A percentile compares a stretch with the other conserved stretches of the same genome.
phyloP scores from a whole-genome alignment of 2,329 filamentous ascomycete genomes.

The Hortaea sp. region DNA sequence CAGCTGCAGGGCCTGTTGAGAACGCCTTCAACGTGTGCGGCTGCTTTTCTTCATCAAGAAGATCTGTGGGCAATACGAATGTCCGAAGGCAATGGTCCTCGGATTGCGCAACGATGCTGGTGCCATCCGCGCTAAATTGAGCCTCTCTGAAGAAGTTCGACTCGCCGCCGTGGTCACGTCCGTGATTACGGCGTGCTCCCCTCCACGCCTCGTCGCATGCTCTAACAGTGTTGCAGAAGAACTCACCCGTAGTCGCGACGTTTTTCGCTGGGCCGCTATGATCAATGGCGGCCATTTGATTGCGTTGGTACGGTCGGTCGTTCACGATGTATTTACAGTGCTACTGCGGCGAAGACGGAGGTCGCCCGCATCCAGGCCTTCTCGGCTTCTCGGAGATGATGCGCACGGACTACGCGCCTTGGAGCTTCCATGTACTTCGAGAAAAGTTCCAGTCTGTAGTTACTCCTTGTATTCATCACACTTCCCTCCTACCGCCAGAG shows the following conservation, averaged over 20 bases:
- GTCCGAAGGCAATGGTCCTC: conserved; percentile 42
- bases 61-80: conserved; percentile 43
- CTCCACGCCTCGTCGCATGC: not conserved
- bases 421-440: not conserved
- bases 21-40: conserved; percentile 36
- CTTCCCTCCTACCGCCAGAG: not conserved
- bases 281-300: not conserved
- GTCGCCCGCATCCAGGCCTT: not conserved
- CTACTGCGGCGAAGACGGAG: not conserved
- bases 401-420: not conserved
- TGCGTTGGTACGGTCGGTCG: too few species aligned
- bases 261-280: conserved; percentile 2
- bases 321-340: not conserved
- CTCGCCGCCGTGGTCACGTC: not conserved
- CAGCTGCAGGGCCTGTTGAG: conserved; percentile 37
- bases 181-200: not conserved
- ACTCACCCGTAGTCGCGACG: conserved; percentile 15
- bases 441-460: not conserved
- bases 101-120: conserved; percentile 45
- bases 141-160: conserved; percentile 36
- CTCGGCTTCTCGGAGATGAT: not conserved
- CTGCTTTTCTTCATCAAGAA: conserved; percentile 31
- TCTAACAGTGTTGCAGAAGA: conserved; percentile 8
- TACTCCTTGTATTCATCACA: not conserved
- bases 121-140: conserved; percentile 45